phyloP scores from a whole-genome alignment of 257 asterid genomes.

The Penstemon barbatus region DNA sequence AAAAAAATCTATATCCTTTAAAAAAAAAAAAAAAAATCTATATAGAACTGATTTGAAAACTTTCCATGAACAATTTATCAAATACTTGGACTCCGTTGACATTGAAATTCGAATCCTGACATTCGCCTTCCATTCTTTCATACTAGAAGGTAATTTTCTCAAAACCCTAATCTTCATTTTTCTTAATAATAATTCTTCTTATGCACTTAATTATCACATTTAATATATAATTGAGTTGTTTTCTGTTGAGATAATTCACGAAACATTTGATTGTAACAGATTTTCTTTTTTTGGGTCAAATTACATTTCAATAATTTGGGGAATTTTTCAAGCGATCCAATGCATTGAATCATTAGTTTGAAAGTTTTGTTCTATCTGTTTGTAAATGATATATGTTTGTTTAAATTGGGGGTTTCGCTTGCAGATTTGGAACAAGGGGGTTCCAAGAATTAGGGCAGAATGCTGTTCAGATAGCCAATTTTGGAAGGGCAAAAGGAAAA shows the following conservation, averaged over 20 bases:
- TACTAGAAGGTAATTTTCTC: too few species aligned
- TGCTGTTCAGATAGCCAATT: slow-evolving; percentile 31
- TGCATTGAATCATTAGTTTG: slow-evolving; percentile 32
- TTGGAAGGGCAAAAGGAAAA: slow-evolving; percentile 8
- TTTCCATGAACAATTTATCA: too few species aligned
- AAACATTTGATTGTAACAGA: slow-evolving; percentile 10
- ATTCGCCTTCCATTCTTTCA: too few species aligned
- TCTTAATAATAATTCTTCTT: not conserved
- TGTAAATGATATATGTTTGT: not conserved
- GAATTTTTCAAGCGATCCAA: slow-evolving; percentile 31
- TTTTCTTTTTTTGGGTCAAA: slow-evolving; percentile 17
- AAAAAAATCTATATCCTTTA: too few species aligned
- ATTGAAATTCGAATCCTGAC: too few species aligned
- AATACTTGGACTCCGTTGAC: too few species aligned
- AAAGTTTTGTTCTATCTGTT: too few species aligned
- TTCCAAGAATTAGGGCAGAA: slow-evolving; percentile 25
- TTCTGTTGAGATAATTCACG: too few species aligned
- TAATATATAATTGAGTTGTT: too few species aligned
- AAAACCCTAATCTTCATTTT: not conserved
- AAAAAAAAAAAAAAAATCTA: too few species aligned
- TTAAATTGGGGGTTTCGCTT: slow-evolving; percentile 30
- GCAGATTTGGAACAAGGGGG: slow-evolving; percentile 41
- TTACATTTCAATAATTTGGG: slow-evolving; percentile 15
- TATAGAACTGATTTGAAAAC: too few species aligned
- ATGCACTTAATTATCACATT: too few species aligned